phyloP scores from a whole-genome alignment of 2,329 filamentous ascomycete species.

The Fonsecaea pedrosoi region DNA sequence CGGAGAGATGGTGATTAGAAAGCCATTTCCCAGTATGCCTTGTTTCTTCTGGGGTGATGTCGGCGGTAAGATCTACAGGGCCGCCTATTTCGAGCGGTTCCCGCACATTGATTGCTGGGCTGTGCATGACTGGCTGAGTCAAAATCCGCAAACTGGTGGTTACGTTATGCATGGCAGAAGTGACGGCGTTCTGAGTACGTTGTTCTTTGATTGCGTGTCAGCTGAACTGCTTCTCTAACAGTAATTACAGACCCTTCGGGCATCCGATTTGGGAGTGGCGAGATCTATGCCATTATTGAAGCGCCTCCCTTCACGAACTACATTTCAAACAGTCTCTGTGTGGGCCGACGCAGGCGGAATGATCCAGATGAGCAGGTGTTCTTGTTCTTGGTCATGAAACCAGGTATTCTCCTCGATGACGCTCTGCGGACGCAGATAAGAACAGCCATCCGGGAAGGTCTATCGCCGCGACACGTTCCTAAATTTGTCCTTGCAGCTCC shows the following conservation, averaged over 20 bases:
- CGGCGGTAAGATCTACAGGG: slow-evolving; percentile 61
- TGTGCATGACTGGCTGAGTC: slow-evolving; percentile 77
- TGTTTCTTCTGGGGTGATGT: slow-evolving; percentile 64
- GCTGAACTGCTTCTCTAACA: too few species aligned
- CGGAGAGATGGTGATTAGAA: slow-evolving; percentile 75
- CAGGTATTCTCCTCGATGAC: too few species aligned
- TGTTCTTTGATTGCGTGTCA: too few species aligned
- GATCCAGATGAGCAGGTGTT: too few species aligned
- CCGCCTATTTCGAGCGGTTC: slow-evolving; percentile 39
- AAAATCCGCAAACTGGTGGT: slow-evolving; percentile 70
- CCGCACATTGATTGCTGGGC: slow-evolving; percentile 64
- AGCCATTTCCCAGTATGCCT: slow-evolving; percentile 78
- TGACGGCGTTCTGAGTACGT: slow-evolving; percentile 66
- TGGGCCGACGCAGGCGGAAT: neutral
- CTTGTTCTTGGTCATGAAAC: too few species aligned
- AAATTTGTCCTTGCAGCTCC: neutral
- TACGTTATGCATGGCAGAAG: slow-evolving; percentile 47
- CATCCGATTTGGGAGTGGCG: slow-evolving; percentile 78
- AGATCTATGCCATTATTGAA: slow-evolving; percentile 76
- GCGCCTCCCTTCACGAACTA: neutral
- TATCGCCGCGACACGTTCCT: neutral
- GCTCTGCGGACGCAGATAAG: neutral
- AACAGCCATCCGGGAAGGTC: neutral
- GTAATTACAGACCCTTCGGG: slow-evolving; percentile 68
- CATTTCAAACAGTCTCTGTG: slow-evolving; percentile 20